Conservation (phyloP, 805 yeast species). For the Candida bentonensis region DNA sequence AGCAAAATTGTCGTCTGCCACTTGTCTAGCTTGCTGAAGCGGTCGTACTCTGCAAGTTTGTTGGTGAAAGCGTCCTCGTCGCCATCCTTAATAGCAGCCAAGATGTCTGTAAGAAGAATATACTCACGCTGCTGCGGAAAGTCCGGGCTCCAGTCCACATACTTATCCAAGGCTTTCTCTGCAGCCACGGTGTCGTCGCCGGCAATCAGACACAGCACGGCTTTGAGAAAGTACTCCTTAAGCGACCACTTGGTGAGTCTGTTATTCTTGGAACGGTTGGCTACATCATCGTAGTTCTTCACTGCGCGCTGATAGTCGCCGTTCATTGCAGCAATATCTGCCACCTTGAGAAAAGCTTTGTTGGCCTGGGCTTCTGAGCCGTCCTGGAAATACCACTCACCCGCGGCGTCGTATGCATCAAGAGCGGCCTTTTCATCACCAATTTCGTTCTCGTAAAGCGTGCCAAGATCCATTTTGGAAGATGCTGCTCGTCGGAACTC, state of each 20-base stretch:
- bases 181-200: constrained; percentile 79
- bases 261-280: constrained; percentile 60
- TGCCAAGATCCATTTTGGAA: constrained; percentile 82
- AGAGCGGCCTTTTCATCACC: constrained; percentile 57
- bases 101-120: constrained; percentile 48
- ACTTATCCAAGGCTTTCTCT: constrained; percentile 49
- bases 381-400: constrained; percentile 90
- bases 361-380: constrained; percentile 83
- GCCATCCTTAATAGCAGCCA: constrained; percentile 65
- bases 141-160: constrained; percentile 51
- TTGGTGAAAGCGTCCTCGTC: constrained; percentile 66
- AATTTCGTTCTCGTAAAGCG: constrained; percentile 63
- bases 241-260: constrained; percentile 77
- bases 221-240: constrained; percentile 81
- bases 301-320: constrained; percentile 69
- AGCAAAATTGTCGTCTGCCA: constrained; percentile 78
- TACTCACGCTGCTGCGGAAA: constrained; percentile 61
- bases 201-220: constrained; percentile 71
- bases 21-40: constrained; percentile 75
- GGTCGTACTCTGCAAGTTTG: constrained; percentile 71
- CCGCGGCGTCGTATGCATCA: constrained; percentile 76
- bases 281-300: constrained; percentile 62
- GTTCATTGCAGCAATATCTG: constrained; percentile 68
- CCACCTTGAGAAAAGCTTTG: constrained; percentile 78
- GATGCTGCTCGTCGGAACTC: constrained; percentile 95